Conservation (phyloP, 371 early-diverging fungal genomes). For the Mortierella sp. region DNA sequence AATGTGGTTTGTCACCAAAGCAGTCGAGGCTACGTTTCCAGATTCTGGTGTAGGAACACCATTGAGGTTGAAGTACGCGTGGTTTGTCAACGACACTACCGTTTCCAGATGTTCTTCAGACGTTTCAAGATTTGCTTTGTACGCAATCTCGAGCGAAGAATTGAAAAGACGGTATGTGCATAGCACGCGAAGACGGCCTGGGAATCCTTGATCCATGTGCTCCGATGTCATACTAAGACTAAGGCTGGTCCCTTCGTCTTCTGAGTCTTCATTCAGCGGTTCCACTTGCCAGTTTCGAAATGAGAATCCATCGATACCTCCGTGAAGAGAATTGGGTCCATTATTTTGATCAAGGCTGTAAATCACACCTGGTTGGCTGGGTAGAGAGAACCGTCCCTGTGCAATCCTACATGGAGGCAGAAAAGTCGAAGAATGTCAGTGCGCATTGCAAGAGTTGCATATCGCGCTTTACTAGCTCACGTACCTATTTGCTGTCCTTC, state of each 20-base stretch:
- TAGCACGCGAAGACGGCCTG: conserved; percentile 57
- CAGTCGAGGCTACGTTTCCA: not conserved
- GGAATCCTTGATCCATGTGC: conserved; percentile 65
- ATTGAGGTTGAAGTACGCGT: conserved; percentile 71
- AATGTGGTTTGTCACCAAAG: conserved; percentile 56
- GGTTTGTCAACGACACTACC: conserved; percentile 65
- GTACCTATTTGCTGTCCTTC: conserved; percentile 59
- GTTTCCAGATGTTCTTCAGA: conserved; percentile 21
- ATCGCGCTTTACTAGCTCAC: not conserved
- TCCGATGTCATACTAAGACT: conserved; percentile 38
- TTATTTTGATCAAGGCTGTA: conserved; percentile 63
- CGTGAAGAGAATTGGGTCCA: conserved; percentile 65
- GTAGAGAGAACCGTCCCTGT: conserved; percentile 58
- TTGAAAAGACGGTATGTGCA: conserved; percentile 57
- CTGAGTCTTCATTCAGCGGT: conserved; percentile 19
- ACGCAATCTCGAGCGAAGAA: conserved; percentile 50
- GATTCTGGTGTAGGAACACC: conserved; percentile 56
- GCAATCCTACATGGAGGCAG: conserved; percentile 56
- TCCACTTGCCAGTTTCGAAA: conserved; percentile 56
- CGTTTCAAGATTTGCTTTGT: conserved; percentile 33
- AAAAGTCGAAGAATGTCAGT: not conserved
- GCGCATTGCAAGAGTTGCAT: not conserved
- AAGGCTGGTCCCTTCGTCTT: conserved; percentile 29
- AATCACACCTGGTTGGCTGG: conserved; percentile 30
- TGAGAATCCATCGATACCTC: conserved; percentile 61